Evolutionary conservation across 2,329 filamentous ascomycete genomes (phyloP).

Genomic region (Coccinonectria pachysandricola): DNA sequence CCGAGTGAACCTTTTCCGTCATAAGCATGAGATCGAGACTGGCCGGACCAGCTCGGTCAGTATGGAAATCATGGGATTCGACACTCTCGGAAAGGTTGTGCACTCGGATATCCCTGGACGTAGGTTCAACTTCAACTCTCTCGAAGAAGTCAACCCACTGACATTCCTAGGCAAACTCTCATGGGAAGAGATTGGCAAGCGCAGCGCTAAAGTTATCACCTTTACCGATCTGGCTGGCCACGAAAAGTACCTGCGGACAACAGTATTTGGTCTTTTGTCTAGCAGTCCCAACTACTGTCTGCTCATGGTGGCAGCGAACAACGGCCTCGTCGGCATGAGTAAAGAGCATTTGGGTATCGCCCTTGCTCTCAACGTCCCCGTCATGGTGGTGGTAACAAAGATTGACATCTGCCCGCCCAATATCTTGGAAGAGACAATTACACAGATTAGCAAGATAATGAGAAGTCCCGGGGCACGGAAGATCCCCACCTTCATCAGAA

Average conservation of each 20-base stretch:
- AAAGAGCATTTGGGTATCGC: conserved; percentile 96
- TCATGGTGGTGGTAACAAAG: conserved; percentile 97
- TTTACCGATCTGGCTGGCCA: conserved; percentile 95
- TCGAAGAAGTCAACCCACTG: too few species aligned
- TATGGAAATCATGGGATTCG: conserved; percentile 98
- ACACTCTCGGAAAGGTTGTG: conserved; percentile 74
- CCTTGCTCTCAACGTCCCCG: conserved; percentile 85
- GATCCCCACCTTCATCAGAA: conserved; percentile 92
- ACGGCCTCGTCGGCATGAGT: conserved; percentile 94
- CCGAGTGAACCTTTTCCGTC: conserved; percentile 88
- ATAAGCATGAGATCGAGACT: conserved; percentile 96
- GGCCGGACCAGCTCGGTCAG: conserved; percentile 92
- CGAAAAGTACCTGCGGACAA: conserved; percentile 89
- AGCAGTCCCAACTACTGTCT: conserved; percentile 96
- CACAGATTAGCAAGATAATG: conserved; percentile 82
- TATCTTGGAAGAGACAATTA: conserved; percentile 86
- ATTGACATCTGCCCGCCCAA: conserved; percentile 97
- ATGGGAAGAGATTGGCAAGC: conserved; percentile 95
- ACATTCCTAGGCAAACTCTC: conserved; percentile 61
- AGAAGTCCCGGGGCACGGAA: conserved; percentile 90
- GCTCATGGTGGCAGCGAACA: conserved; percentile 97
- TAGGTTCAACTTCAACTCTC: too few species aligned
- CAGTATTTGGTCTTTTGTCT: conserved; percentile 87
- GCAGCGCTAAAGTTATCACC: conserved; percentile 90
- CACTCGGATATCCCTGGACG: conserved; percentile 73